These are phyloP conservation scores for Grigorovia humatica DNA, from an alignment of 805 yeast genomes.

Conservation along the genomic window DNA sequence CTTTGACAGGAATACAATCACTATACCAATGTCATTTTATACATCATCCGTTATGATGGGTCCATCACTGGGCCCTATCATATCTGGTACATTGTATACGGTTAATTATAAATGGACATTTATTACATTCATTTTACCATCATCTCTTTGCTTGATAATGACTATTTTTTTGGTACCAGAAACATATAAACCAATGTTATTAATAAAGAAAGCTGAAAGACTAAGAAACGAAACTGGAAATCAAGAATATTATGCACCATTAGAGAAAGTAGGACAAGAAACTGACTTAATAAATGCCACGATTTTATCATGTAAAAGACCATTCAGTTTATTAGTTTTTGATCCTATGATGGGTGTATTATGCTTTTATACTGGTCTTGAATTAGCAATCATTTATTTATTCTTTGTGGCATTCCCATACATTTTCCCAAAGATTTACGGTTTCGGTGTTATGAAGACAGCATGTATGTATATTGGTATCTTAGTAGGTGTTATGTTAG, in stretches of 20 bases:
- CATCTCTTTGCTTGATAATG: constrained; percentile 43
- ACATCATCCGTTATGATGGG: constrained; percentile 61
- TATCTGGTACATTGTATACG: constrained; percentile 45
- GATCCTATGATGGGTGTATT: constrained; percentile 49
- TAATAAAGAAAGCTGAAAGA: constrained; percentile 41
- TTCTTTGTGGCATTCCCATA: constrained; percentile 59
- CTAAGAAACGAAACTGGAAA: constrained; percentile 47
- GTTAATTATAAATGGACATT: constrained; percentile 63
- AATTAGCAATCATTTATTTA: constrained; percentile 51
- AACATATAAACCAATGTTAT: constrained; percentile 47
- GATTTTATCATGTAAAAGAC: constrained; percentile 39
- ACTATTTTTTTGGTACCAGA: constrained; percentile 46
- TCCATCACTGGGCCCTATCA: constrained; percentile 58
- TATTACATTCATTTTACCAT: constrained; percentile 49
- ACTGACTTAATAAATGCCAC: constrained; percentile 36
- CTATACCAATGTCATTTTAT: constrained; percentile 58
- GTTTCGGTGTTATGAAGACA: constrained; percentile 41
- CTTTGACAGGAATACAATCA: constrained; percentile 50
- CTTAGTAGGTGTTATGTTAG: constrained; percentile 40
- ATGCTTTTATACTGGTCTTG: constrained; percentile 47
- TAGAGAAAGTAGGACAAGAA: constrained; percentile 32
- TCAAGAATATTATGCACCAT: constrained; percentile 33
- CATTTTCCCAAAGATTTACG: constrained; percentile 43
- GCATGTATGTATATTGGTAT: constrained; percentile 59
- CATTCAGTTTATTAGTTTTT: constrained; percentile 35